A percentile compares a stretch with the other conserved stretches of the same genome.
phyloP scores from a whole-genome alignment of 371 early-diverging fungal genomes.

The Mucor irregularis region DNA sequence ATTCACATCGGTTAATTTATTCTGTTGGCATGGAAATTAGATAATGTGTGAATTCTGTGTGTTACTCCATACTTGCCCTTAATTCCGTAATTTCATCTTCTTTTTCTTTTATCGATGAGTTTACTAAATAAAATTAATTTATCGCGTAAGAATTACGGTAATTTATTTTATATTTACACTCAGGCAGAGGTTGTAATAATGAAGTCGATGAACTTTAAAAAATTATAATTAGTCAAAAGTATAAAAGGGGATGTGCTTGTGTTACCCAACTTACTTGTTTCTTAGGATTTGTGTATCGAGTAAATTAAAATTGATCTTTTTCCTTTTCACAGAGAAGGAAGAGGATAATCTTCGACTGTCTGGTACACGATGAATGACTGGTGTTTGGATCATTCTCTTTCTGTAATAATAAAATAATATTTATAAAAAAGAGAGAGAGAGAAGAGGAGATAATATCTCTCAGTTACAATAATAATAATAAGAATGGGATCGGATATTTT shows the following conservation, averaged over 20 bases:
- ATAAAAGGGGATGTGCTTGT: too few relatives aligned
- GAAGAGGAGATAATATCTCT: too few relatives aligned
- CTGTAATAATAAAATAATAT: not conserved
- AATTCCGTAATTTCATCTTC: slow-evolving; percentile 18
- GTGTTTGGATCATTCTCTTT: not conserved
- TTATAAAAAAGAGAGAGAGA: not conserved
- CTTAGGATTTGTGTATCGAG: slow-evolving; percentile 24
- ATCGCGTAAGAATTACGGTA: too few relatives aligned
- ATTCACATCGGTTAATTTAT: slow-evolving; percentile 5
- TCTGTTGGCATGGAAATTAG: too few relatives aligned
- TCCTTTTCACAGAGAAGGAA: slow-evolving; percentile 33
- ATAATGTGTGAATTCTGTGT: not conserved
- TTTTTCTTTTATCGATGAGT: slow-evolving; percentile 23
- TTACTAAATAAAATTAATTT: too few relatives aligned
- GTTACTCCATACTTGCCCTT: slow-evolving; percentile 6
- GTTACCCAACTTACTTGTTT: slow-evolving; percentile 4
- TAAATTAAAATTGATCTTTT: slow-evolving; percentile 36
- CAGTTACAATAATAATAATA: too few relatives aligned
- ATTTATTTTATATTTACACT: too few relatives aligned
- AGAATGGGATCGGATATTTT: too few relatives aligned
- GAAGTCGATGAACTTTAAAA: not conserved
- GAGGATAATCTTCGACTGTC: too few relatives aligned
- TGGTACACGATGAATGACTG: too few relatives aligned
- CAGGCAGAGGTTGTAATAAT: not conserved
- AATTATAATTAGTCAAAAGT: not conserved